Conservation (phyloP, 768 basidiomycete genomes). For the Kwoniella bestiolae region DNA sequence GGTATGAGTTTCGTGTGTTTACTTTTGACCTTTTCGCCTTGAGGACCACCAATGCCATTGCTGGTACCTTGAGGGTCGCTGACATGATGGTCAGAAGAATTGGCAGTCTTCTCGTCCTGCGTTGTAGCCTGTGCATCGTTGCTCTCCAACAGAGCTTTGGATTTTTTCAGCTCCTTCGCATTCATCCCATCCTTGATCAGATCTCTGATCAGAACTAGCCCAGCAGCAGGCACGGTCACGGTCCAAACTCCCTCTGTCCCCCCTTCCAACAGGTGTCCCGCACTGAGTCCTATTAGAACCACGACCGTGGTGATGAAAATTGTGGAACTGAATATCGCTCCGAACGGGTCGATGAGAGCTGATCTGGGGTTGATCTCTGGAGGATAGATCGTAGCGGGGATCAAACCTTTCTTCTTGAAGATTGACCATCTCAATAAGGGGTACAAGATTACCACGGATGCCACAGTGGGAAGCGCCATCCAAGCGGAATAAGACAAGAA, state of each 20-base stretch:
- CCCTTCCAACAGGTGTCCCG: constrained; percentile 51
- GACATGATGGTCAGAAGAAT: no score
- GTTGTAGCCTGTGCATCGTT: not conserved
- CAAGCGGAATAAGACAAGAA: constrained; percentile 80
- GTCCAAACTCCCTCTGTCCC: constrained; percentile 56
- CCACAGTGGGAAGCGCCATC: constrained; percentile 78
- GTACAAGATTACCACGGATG: constrained; percentile 66
- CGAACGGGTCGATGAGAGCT: constrained; percentile 72
- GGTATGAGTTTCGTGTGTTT: not conserved
- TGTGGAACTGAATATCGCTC: constrained; percentile 74
- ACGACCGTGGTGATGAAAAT: constrained; percentile 71
- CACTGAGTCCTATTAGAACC: constrained; percentile 76
- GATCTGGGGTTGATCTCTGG: constrained; percentile 61
- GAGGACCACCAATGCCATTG: not conserved
- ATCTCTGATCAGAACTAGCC: constrained; percentile 73
- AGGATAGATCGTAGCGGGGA: constrained; percentile 44
- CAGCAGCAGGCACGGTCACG: constrained; percentile 79
- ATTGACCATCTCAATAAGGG: constrained; percentile 56
- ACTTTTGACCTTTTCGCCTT: not conserved
- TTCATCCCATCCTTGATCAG: constrained; percentile 1
- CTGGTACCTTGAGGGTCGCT: no score
- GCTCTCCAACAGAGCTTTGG: not conserved
- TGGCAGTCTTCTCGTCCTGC: not conserved
- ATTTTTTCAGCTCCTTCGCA: not conserved
- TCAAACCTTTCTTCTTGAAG: constrained; percentile 32